Conservation (phyloP, 2,329 filamentous ascomycete species). For the Neobulgaria alba region DNA sequence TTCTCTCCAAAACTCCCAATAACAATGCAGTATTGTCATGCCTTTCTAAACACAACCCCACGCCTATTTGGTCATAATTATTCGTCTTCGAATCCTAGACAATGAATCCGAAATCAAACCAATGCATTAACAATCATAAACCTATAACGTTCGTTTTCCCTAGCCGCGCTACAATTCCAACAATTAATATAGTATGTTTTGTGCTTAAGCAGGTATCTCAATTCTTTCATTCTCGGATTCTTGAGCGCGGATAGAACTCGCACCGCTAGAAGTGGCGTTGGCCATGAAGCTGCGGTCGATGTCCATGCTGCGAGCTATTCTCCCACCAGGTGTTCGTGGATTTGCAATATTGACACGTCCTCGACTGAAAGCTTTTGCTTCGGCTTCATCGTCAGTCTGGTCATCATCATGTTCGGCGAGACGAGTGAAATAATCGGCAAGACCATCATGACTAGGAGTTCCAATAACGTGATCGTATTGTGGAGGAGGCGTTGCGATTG, state of each 20-base stretch:
- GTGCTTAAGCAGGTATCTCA: no score
- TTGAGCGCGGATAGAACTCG: neutral
- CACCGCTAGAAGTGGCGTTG: slow-evolving; percentile 5
- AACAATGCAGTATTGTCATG: no score
- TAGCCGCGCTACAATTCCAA: no score
- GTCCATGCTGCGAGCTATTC: slow-evolving; percentile 28
- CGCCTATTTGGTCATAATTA: no score
- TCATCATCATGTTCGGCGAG: slow-evolving; percentile 24
- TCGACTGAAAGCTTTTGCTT: slow-evolving; percentile 15
- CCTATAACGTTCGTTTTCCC: no score
- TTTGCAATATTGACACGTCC: slow-evolving; percentile 28
- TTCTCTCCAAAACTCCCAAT: no score
- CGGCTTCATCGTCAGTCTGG: slow-evolving; percentile 25
- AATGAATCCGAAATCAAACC: no score
- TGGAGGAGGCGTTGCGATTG: slow-evolving; percentile 60
- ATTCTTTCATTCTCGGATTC: neutral
- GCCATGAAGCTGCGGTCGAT: slow-evolving; percentile 29
- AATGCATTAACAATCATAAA: no score
- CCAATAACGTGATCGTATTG: slow-evolving; percentile 58
- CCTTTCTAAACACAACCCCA: no score
- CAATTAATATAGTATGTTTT: no score
- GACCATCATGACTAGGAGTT: slow-evolving; percentile 39
- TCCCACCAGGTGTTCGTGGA: slow-evolving; percentile 27
- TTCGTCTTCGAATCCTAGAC: no score
- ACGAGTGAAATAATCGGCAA: slow-evolving; percentile 63